These are phyloP conservation scores for Volutella citrinella DNA, from an alignment of 2,329 filamentous ascomycete genomes.

Conservation along the genomic window DNA sequence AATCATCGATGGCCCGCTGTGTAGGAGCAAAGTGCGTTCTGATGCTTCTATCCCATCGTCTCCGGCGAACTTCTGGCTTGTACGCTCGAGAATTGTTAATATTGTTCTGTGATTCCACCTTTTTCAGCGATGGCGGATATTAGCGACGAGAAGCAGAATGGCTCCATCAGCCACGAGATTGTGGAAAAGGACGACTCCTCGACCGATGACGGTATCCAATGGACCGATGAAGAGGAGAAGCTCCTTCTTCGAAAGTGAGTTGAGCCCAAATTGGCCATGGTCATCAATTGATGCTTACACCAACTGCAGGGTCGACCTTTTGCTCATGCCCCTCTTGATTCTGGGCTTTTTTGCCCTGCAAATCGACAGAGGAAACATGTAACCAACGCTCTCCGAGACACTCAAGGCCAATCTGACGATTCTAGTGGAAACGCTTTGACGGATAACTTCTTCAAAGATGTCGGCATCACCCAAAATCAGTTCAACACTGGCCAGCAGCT, in stretches of 20 bases:
- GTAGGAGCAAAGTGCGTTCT: too few species aligned
- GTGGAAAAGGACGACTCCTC: conserved; percentile 4
- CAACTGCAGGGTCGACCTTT: conserved; percentile 37
- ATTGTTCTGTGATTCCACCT: too few species aligned
- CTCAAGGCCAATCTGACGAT: neutral
- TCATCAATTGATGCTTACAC: neutral
- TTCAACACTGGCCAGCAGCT: conserved; percentile 47
- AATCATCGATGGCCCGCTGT: too few species aligned
- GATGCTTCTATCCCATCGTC: too few species aligned
- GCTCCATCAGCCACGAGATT: conserved; percentile 2
- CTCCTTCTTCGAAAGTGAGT: conserved; percentile 22
- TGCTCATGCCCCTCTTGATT: conserved; percentile 43
- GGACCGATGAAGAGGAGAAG: conserved; percentile 22
- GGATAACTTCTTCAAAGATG: conserved; percentile 42
- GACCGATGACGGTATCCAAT: conserved; percentile 11
- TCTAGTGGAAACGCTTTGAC: conserved; percentile 37
- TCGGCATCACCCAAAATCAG: conserved; percentile 44
- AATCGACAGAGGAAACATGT: conserved; percentile 34
- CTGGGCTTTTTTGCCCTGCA: conserved; percentile 44
- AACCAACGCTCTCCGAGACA: neutral
- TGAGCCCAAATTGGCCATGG: neutral
- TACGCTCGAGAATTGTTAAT: too few species aligned
- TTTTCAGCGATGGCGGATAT: too few species aligned
- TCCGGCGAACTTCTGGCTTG: too few species aligned
- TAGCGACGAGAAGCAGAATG: conserved; percentile 5